A percentile compares a stretch with the other conserved stretches of the same genome.
Evolutionary conservation across 441 rosid genomes (phyloP).

Genomic region (Erysimum cheiri): DNA sequence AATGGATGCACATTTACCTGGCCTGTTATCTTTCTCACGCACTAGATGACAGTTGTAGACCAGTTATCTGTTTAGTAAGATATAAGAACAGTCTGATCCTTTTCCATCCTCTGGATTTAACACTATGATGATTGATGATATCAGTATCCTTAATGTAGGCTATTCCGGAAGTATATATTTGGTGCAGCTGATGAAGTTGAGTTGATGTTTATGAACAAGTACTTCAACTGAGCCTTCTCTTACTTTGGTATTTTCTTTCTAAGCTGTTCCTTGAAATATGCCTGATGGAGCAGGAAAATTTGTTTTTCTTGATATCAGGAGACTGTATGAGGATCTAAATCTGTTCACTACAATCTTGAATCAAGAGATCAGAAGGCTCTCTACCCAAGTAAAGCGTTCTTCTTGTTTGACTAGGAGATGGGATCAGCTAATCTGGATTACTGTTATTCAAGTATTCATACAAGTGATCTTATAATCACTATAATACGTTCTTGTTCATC

Average conservation of each 20-base stretch:
- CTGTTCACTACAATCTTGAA: constrained; percentile 58
- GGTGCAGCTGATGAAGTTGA: constrained; percentile 74
- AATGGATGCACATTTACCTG: constrained; percentile 6
- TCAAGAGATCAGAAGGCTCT: constrained; percentile 68
- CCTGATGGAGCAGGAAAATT: constrained; percentile 13
- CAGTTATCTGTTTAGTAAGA: not conserved
- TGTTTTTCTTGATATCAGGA: constrained; percentile 46
- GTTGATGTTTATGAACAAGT: constrained; percentile 76
- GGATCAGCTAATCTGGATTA: constrained; percentile 7
- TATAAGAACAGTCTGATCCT: not conserved
- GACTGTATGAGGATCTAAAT: constrained; percentile 59
- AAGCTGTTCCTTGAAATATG: constrained; percentile 6
- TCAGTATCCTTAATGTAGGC: constrained; percentile 44
- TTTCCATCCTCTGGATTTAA: not conserved
- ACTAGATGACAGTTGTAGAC: not conserved
- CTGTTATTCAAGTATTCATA: not conserved
- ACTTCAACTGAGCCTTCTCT: constrained; percentile 20
- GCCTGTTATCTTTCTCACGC: not conserved
- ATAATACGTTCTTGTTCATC: not conserved
- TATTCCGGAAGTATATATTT: constrained; percentile 59
- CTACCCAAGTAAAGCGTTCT: constrained; percentile 54
- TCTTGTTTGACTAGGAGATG: constrained; percentile 1
- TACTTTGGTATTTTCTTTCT: constrained; percentile 20
- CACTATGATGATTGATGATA: constrained; percentile 17
- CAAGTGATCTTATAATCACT: constrained; percentile 3